Evolutionary conservation across 441 rosid genomes (phyloP).

Genomic region (Brassica balearica): DNA sequence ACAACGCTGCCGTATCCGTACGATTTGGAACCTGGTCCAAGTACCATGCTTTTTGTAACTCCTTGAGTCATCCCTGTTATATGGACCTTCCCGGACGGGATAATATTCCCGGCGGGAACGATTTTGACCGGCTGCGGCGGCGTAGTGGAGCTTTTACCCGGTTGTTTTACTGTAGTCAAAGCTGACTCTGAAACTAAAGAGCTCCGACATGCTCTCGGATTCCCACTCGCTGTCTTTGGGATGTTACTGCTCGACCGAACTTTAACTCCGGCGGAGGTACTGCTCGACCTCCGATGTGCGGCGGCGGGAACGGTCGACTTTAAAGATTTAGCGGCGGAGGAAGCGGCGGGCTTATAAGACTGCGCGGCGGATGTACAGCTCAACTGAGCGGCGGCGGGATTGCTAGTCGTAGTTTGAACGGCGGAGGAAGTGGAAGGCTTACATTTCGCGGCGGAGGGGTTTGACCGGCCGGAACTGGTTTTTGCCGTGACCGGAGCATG

Average conservation of each 20-base stretch:
- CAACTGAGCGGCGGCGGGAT: not conserved
- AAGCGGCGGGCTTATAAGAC: not conserved
- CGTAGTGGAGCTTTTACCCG: constrained; percentile 54
- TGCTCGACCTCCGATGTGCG: constrained; percentile 34
- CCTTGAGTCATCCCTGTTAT: constrained; percentile 57
- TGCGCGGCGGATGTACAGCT: constrained; percentile 5
- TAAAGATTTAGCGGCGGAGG: constrained; percentile 2
- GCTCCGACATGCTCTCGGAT: constrained; percentile 44
- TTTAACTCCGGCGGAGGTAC: not conserved
- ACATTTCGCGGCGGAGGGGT: constrained; percentile 53
- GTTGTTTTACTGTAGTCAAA: constrained; percentile 30
- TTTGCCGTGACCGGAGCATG: constrained; percentile 39
- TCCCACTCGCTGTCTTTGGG: too few relatives aligned
- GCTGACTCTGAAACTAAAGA: constrained; percentile 53
- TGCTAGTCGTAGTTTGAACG: not conserved
- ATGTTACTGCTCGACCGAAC: constrained; percentile 44
- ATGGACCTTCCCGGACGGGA: constrained; percentile 72
- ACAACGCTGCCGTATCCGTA: constrained; percentile 90
- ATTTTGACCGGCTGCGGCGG: constrained; percentile 53
- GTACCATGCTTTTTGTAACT: constrained; percentile 55
- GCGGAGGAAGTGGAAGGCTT: too few relatives aligned
- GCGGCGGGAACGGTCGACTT: not conserved
- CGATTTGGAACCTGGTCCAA: constrained; percentile 74
- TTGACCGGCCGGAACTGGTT: constrained; percentile 40
- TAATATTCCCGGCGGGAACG: constrained; percentile 77